A percentile compares a stretch with the other conserved stretches of the same genome.
Evolutionary conservation across 2,329 filamentous ascomycete genomes (phyloP).

Genomic region (Domatiomyces catenatus): DNA sequence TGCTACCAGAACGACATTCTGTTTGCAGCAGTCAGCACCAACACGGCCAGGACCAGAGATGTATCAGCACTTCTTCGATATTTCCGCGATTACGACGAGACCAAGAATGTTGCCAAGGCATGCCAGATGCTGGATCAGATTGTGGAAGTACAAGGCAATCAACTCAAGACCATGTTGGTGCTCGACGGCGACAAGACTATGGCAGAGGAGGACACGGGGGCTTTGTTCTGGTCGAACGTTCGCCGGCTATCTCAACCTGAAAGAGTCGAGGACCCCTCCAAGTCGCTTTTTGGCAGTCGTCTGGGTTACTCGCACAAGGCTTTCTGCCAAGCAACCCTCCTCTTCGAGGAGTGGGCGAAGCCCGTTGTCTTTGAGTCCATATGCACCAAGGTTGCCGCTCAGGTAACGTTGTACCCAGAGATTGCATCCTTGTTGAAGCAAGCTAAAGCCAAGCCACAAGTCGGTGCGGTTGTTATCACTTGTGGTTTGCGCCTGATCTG

Average conservation of each 20-base stretch:
- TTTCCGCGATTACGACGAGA: constrained; percentile 26
- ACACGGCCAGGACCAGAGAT: constrained; percentile 15
- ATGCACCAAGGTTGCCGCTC: constrained; percentile 32
- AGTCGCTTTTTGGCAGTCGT: constrained; percentile 30
- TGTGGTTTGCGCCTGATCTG: constrained; percentile 40
- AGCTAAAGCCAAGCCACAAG: constrained; percentile 20
- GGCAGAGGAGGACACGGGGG: constrained; percentile 34
- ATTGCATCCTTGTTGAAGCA: constrained; percentile 31
- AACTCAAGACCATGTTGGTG: constrained; percentile 34
- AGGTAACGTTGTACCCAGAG: constrained; percentile 33
- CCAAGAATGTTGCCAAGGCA: constrained; percentile 24
- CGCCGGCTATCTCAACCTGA: too few species aligned
- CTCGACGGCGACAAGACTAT: constrained; percentile 47
- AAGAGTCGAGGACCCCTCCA: constrained; percentile 6
- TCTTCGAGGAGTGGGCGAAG: constrained; percentile 35
- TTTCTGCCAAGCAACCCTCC: constrained; percentile 39
- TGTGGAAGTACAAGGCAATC: constrained; percentile 12
- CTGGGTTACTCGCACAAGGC: constrained; percentile 38
- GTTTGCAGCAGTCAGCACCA: constrained; percentile 22
- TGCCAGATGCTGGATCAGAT: constrained; percentile 22
- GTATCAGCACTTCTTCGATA: constrained; percentile 21
- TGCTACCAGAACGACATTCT: constrained; percentile 35
- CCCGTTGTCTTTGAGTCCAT: constrained; percentile 28
- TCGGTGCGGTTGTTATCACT: constrained; percentile 38
- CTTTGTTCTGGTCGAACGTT: constrained; percentile 38